Evolutionary conservation across 805 yeast genomes (phyloP).

Genomic region (Komagataella pseudopastoris): DNA sequence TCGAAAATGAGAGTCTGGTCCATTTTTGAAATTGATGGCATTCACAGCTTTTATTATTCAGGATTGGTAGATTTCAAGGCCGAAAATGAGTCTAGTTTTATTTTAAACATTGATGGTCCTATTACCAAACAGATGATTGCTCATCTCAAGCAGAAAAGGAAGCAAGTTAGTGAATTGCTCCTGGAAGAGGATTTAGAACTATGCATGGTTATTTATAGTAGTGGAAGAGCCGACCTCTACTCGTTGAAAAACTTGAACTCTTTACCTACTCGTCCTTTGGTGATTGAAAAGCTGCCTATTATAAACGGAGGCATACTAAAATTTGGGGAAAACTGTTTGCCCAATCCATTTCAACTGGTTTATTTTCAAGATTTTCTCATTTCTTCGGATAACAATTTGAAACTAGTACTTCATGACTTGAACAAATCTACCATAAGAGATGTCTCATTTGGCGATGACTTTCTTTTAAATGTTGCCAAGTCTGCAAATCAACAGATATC

Average conservation of each 20-base stretch:
- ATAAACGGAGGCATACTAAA: constrained; percentile 7
- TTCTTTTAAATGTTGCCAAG: not conserved
- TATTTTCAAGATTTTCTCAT: constrained; percentile 12
- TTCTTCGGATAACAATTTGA: constrained; percentile 13
- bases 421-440: constrained; percentile 19
- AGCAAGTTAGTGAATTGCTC: constrained; percentile 6
- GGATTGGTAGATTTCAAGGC: constrained; percentile 14
- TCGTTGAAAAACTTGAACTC: constrained; percentile 31
- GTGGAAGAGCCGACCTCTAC: constrained; percentile 28
- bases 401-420: constrained; percentile 32
- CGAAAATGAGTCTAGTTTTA: not conserved
- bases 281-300: constrained; percentile 28
- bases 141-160: constrained; percentile 6
- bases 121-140: not conserved
- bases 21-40: constrained; percentile 37
- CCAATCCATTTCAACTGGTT: constrained; percentile 12
- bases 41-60: constrained; percentile 40
- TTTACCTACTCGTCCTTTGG: not conserved
- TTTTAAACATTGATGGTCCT: not conserved
- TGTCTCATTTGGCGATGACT: constrained; percentile 16
- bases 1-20: constrained; percentile 34
- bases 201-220: constrained; percentile 26
- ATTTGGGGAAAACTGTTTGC: constrained; percentile 14
- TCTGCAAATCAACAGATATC: not conserved
- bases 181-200: constrained; percentile 15